A percentile compares a stretch with the other conserved stretches of the same genome.
These are phyloP conservation scores for Boletus reticuloceps DNA, from an alignment of 768 basidiomycete species.

Conservation along the genomic window DNA sequence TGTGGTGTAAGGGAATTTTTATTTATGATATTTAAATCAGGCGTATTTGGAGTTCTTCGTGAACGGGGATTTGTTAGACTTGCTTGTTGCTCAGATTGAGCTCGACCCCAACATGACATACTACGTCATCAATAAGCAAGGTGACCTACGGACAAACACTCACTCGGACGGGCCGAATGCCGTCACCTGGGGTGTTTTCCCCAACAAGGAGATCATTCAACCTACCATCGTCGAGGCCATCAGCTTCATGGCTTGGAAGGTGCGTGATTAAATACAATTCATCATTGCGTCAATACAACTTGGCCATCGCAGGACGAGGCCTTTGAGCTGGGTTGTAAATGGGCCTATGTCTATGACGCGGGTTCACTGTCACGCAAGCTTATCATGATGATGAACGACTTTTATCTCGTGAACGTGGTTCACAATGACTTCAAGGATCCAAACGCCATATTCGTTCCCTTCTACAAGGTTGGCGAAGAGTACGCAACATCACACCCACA, in stretches of 20 bases:
- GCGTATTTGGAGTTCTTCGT: slow-evolving; percentile 98
- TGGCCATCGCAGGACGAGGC: slow-evolving; percentile 73
- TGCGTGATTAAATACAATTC: slow-evolving; percentile 26
- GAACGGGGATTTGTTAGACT: slow-evolving; percentile 63
- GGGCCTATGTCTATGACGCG: slow-evolving; percentile 84
- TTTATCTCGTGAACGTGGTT: slow-evolving; percentile 90
- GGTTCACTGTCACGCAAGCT: slow-evolving; percentile 72
- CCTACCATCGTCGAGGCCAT: slow-evolving; percentile 97
- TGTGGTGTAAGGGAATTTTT: not conserved
- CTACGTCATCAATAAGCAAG: slow-evolving; percentile 95
- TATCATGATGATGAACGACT: slow-evolving; percentile 78
- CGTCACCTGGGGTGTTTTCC: slow-evolving; percentile 99
- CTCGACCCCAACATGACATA: slow-evolving; percentile 89
- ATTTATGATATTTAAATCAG: slow-evolving; percentile 38
- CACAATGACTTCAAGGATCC: slow-evolving; percentile 92
- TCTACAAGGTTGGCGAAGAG: slow-evolving; percentile 73
- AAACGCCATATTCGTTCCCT: slow-evolving; percentile 83
- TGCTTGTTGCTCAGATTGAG: slow-evolving; percentile 79
- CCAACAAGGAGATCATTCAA: slow-evolving; percentile 93
- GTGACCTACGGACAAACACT: slow-evolving; percentile 92
- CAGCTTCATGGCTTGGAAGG: slow-evolving; percentile 99
- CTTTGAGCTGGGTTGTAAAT: slow-evolving; percentile 87
- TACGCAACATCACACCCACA: slow-evolving; percentile 42
- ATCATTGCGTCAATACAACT: not conserved
- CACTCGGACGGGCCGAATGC: slow-evolving; percentile 95